Base-by-base conservation (phyloP, 164 flowering plant species). In the Tinospora cordifolia region DNA sequence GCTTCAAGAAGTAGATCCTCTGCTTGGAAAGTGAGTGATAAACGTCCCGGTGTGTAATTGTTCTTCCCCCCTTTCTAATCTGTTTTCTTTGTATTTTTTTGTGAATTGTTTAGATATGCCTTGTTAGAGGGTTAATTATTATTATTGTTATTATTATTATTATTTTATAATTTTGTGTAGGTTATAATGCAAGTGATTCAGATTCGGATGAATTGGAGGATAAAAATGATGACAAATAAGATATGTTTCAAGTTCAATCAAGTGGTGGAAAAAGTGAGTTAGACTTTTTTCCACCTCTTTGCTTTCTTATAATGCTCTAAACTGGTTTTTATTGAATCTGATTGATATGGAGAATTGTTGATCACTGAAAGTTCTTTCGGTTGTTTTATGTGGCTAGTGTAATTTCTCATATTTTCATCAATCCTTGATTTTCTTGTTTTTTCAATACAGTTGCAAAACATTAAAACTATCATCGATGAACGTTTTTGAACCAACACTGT, bases 121-220 rank as follows among this genome's bases (percentile, higher is more conserved):
- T 26, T 68, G 24, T 65, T 68, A 13, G 21, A 14, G 8, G 15
- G 12, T 6, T 13, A 58, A 27, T 11, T 67, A 51, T 49, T n/a
- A n/a, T n/a, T n/a, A n/a, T 74, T 69, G 36, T 13, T 49, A n/a
- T n/a, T n/a, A n/a, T n/a, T n/a, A n/a, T 36, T 46, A 60, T 11
- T 39, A 72, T 69, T 15, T 12, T 47, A 62, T 15, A 13, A 22
- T 78, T 72, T 21, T 12, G 24, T 64, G 17, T 67, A 88, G 93
- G 93, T 66, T 88, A 88, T 70, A 87, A 87, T 81, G 90, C 89
- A 7, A 88, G 93, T 73, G 91, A 87, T 74, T 87, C 91, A 21
- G 93, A 88, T 77, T 86, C 93, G 19, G 93, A 87, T 81, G 88
- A 87, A 62, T 6, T 74, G 75, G 74, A 76, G 74, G 80, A 69